Evolutionary conservation across 2,329 filamentous ascomycete genomes (phyloP), one percentile per base, ranked within the genome.

Genomic region (Aureobasidium sp.): DNA sequence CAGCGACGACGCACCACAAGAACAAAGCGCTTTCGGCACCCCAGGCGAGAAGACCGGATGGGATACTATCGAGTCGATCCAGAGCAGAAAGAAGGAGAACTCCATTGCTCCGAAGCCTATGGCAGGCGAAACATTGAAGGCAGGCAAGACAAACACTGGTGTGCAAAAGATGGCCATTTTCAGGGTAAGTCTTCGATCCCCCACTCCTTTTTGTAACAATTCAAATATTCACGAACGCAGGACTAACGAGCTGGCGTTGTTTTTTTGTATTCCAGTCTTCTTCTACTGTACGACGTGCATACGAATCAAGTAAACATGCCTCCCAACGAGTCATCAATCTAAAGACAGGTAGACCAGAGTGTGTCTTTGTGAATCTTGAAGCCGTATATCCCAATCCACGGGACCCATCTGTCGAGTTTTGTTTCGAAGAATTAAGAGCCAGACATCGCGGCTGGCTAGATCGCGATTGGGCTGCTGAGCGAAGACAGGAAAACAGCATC

Each of bases 1-100:
- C 68, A 90, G 89, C 1, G 91, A 97, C 62, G 56, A 54, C 4
- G 30, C 50, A n/a, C 54, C 40, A 22, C 50, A 47, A 75, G 77
- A 79, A 38, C 70, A 74, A 17, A 53, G 56, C 19, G 74, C 79
- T 38, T 66, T 78, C 74, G 55, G 76, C 75, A 54, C 73, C 38
- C 30, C 40, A 14, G 50, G 39, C 7, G 40, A 37, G 16, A 77
- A 82, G 1, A 86, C 84, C 66, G 91, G 90, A 2, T 97, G 93
- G 91, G 88, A 96, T 59, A 91, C 76, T 57, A 95, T 98, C 64
- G 90, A 88, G 25, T 89, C 89, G 1, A 72, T 96, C 56, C 80
- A 83, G 47, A 87, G 95, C 57, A 80, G 93, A 45, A 95, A 88
- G 76, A 98, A 97, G 77, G 93, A 98, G 69, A 98, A 98, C 64